These are phyloP conservation scores for Thielaviopsis musarum DNA, from an alignment of 2,329 filamentous ascomycete genomes.

Conservation along the genomic window DNA sequence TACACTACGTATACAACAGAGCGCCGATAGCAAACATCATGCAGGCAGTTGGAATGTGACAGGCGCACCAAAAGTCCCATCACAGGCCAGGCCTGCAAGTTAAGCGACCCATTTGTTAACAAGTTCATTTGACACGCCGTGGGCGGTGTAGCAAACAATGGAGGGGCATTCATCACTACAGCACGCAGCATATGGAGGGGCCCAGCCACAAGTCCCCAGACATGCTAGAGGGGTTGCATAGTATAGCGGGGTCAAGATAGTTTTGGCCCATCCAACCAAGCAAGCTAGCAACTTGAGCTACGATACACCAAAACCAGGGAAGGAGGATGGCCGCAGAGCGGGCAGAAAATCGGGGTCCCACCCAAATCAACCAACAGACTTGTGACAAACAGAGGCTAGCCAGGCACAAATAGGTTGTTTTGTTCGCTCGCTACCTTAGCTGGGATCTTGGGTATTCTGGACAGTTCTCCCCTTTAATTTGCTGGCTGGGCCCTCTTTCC, in stretches of 20 bases:
- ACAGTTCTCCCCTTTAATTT: constrained; percentile 10
- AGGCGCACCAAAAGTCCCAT: not conserved
- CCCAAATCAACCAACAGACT: constrained; percentile 3
- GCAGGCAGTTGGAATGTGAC: not conserved
- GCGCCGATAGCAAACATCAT: not conserved
- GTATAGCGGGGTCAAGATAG: not conserved
- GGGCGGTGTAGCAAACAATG: not conserved
- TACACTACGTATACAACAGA: too few relatives aligned
- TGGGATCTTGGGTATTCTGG: constrained; percentile 3
- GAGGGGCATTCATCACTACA: not conserved
- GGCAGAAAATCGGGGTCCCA: not conserved
- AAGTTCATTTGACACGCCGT: not conserved
- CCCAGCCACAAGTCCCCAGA: not conserved
- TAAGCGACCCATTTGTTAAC: not conserved
- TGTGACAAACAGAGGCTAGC: not conserved
- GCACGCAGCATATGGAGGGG: not conserved
- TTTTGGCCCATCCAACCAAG: not conserved
- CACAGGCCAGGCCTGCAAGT: not conserved
- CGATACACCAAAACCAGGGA: not conserved
- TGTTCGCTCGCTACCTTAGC: not conserved
- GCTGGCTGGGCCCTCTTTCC: constrained; percentile 7
- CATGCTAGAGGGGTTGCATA: not conserved
- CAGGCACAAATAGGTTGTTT: not conserved
- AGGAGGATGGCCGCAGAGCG: not conserved
- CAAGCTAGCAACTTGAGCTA: not conserved